These are phyloP conservation scores for Debaryomyces prosopidis DNA, from an alignment of 805 yeast species.

Conservation along the genomic window DNA sequence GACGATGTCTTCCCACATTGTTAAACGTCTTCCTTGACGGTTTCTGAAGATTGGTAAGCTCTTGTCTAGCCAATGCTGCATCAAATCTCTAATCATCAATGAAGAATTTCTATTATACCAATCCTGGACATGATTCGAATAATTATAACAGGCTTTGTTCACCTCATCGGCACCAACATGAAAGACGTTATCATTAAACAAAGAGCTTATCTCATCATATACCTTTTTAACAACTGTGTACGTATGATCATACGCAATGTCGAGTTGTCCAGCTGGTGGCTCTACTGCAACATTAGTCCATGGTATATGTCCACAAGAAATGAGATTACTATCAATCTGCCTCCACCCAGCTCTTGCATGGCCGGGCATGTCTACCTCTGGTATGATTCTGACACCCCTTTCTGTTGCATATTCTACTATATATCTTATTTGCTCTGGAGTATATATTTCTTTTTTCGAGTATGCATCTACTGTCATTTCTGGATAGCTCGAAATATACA, in stretches of 20 bases:
- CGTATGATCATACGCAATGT: constrained; percentile 29
- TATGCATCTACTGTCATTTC: constrained; percentile 41
- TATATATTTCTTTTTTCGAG: constrained; percentile 28
- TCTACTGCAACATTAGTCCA: constrained; percentile 33
- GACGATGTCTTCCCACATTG: constrained; percentile 44
- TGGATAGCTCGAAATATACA: constrained; percentile 30
- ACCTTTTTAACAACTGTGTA: constrained; percentile 33
- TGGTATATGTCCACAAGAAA: constrained; percentile 28
- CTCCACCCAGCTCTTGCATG: constrained; percentile 43
- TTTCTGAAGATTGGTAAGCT: constrained; percentile 33
- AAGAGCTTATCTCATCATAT: constrained; percentile 28
- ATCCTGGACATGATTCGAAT: constrained; percentile 20
- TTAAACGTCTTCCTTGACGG: constrained; percentile 21
- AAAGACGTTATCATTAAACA: constrained; percentile 37
- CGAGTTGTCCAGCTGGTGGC: constrained; percentile 45
- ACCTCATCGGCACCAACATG: constrained; percentile 46
- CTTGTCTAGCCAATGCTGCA: constrained; percentile 35
- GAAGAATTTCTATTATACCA: constrained; percentile 27
- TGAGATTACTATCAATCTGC: constrained; percentile 24
- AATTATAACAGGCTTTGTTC: constrained; percentile 32
- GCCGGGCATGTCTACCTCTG: constrained; percentile 45
- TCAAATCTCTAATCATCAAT: constrained; percentile 27
- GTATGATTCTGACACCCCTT: constrained; percentile 41
- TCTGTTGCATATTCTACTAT: constrained; percentile 31
- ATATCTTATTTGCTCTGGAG: constrained; percentile 23